A percentile compares a stretch with the other conserved stretches of the same genome.
These are phyloP conservation scores for Ambrosiella xylebori DNA, from an alignment of 2,329 filamentous ascomycete species.

Conservation along the genomic window DNA sequence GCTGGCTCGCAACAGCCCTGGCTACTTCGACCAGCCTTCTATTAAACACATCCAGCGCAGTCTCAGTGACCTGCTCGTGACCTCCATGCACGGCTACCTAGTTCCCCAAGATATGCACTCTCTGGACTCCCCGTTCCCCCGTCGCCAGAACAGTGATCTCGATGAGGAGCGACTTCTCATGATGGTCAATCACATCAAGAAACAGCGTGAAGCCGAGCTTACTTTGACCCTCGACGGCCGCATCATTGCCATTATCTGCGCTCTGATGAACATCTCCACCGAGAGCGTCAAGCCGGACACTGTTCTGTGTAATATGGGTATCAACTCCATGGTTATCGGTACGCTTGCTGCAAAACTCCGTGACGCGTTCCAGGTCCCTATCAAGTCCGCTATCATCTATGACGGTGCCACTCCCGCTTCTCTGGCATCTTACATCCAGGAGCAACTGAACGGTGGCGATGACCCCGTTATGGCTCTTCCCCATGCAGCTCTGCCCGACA, in stretches of 20 bases:
- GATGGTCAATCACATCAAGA: slow-evolving; percentile 17
- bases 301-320: slow-evolving; percentile 36
- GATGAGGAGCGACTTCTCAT: slow-evolving; percentile 22
- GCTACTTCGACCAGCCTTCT: slow-evolving; percentile 8
- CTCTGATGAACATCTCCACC: slow-evolving; percentile 25
- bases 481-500: slow-evolving; percentile 18
- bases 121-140: slow-evolving; percentile 21
- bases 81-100: slow-evolving; percentile 20
- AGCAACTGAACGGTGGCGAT: slow-evolving; percentile 13
- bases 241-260: slow-evolving; percentile 27
- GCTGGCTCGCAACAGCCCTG: neutral
- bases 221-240: slow-evolving; percentile 20
- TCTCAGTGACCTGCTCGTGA: slow-evolving; percentile 5
- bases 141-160: slow-evolving; percentile 16
- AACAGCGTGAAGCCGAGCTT: slow-evolving; percentile 16
- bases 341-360: slow-evolving; percentile 33
- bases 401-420: slow-evolving; percentile 27
- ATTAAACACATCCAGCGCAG: slow-evolving; percentile 7
- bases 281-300: slow-evolving; percentile 22
- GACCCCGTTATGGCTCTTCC: slow-evolving; percentile 10
- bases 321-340: slow-evolving; percentile 37
- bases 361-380: slow-evolving; percentile 29
- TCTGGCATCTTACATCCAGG: slow-evolving; percentile 24
- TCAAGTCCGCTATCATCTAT: slow-evolving; percentile 36
- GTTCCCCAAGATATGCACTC: slow-evolving; percentile 23